Evolutionary conservation across 139 green algal genomes (phyloP), one percentile per base, ranked within the genome.

Genomic region (Klebsormidium nitens): DNA sequence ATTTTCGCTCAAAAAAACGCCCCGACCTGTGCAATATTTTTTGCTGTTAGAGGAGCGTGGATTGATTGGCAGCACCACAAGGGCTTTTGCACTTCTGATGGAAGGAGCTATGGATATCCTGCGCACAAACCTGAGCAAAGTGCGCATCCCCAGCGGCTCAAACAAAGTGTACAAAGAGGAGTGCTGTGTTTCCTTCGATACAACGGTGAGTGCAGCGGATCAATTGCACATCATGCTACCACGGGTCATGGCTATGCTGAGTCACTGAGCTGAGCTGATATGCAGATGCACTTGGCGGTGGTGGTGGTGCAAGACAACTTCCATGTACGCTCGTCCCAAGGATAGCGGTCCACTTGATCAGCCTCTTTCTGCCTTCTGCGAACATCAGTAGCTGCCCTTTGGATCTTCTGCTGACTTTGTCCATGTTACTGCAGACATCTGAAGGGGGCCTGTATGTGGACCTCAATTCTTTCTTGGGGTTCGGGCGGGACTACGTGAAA

Each of bases 361-460:
- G 46, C 23, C 46, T 31, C 23, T 31, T 31, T 55, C 46, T 55
- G 23, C 23, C 46, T 55, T 23, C 23, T 23, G 23, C 46, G 23
- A 55, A 55, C 23, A 55, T 31, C 23, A 55, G 46, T 55, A 23
- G 23, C 23, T 23, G 23, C 23, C 46, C 23, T 23, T 55, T 55
- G 23, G 46, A 31, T 23, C 23, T 23, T 23, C 23, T 55, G 46
- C 23, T 23, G 23, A 55, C 23, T 23, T 55, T 55, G 23, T 55
- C 23, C 46, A 23, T 55, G 23, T 55, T 31, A 23, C 66, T 32
- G 3, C 58, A 71, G 37, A 62, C 36, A 42, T 61, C 67, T 2
- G 52, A 69, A 28, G 69, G 67, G 4, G 79, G 79, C 0, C 78
- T 99, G 1, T 97, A 88, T 82, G 75, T 98, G 59, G 96, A 95